Evolutionary conservation across 768 basidiomycete genomes (phyloP).

Genomic region (Pulveroboletus ravenelii): DNA sequence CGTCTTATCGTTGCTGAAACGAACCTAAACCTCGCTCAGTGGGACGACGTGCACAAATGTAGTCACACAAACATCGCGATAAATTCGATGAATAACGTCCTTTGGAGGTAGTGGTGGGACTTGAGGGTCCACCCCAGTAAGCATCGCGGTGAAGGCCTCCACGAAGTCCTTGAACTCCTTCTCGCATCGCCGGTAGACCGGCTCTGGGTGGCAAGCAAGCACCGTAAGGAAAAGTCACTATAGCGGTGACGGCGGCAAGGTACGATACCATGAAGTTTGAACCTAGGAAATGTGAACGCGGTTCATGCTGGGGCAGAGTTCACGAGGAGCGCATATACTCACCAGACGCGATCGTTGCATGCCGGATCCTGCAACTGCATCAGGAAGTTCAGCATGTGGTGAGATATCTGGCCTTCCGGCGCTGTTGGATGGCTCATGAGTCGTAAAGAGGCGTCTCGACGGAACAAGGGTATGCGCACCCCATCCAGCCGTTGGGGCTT

Average conservation of each 20-base stretch:
- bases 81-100: conserved; percentile 89
- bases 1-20: conserved; percentile 93
- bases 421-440: conserved; percentile 39
- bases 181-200: conserved; percentile 52
- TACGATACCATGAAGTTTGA: conserved; percentile 65
- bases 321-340: conserved; percentile 8
- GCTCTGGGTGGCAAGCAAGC: conserved; percentile 15
- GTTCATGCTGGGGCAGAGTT: background rate
- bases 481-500: conserved; percentile 79
- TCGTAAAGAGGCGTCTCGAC: background rate
- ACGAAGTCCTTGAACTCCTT: conserved; percentile 88
- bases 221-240: background rate
- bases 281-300: conserved; percentile 45
- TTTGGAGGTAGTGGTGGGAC: conserved; percentile 87
- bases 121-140: conserved; percentile 73
- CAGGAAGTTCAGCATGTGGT: conserved; percentile 81
- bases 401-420: conserved; percentile 79
- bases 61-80: conserved; percentile 62
- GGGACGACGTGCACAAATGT: background rate
- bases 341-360: conserved; percentile 86
- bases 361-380: conserved; percentile 62
- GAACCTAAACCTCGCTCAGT: conserved; percentile 43
- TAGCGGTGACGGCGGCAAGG: background rate
- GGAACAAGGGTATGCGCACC: conserved; percentile 36
- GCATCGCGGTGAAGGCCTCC: conserved; percentile 58